Evolutionary conservation across 306 rosid species (phyloP), one percentile per base, ranked within the genome.

Genomic region (Aeschynomene evenia): DNA sequence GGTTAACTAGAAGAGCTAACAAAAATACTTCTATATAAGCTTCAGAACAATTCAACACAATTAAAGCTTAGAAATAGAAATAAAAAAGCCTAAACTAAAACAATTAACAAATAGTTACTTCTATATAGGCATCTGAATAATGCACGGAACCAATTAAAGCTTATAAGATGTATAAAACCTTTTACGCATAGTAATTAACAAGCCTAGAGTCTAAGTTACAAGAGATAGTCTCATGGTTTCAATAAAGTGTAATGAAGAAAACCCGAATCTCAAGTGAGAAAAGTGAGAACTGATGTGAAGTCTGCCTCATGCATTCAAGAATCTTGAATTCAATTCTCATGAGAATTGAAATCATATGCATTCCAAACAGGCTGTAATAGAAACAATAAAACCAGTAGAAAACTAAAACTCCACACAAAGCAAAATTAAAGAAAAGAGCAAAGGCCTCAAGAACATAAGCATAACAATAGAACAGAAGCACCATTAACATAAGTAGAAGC

Each of bases 1-100:
- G 13, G 69, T 78, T 72, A 54, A 78, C 55, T 24, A 43, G 18
- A 28, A 45, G 68, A 54, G 48, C 58, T 18, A 34, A 33, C 21
- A 13, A 29, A 57, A 70, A 33, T 5, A 28, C 21, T 69, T 10
- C 57, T 19, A 46, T 40, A 37, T 26, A 33, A 46, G 42, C 52
- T 45, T 29, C 55, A 58, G 24, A 64, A 15, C 46, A 31, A 28
- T 26, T 52, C 43, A 56, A 9, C 58, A 49, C 29, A 63, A 58
- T 23, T 10, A 45, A 14, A 74, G 31, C 58, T 39, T 34, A 34
- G 33, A 51, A 13, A 40, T 5, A 33, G 37, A 7, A 28, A 28
- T 3, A 36, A 39, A 26, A n/a, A n/a, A n/a, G n/a, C n/a, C n/a
- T 51, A 52, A 52, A 51, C 60, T 31, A 50, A 74, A 0, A 33